Evolutionary conservation across 2,329 filamentous ascomycete genomes (phyloP), one percentile per base, ranked within the genome.

Genomic region (Pseudocercospora macadamiae): DNA sequence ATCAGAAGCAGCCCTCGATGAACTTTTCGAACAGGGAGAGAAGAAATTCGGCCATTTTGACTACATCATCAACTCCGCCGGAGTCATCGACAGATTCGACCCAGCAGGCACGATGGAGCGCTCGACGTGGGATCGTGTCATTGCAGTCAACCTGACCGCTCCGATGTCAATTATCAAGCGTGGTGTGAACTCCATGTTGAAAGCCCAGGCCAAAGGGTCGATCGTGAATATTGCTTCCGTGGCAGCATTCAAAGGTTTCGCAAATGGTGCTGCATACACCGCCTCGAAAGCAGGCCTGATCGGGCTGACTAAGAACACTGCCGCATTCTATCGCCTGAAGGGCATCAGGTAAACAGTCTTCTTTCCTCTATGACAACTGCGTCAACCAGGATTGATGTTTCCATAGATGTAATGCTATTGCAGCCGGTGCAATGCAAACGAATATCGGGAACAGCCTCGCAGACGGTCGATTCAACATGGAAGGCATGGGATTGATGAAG

Each of bases 281-380:
- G 76, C 77, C 0, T 78, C 75, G 70, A 84, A 85, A 71, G 82
- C 84, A 64, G 83, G 79, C 8, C 67, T 85, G 12, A 66, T 83
- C 2, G 83, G 80, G 1, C 70, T 86, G 57, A 83, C 82, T 12
- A 82, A 81, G 70, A 86, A 82, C 71, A 86, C 82, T 12, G 83
- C 83, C 2, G 76, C 79, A 0, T 82, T 77, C 66, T 87, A 87
- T 65, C 79, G 78, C 1, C 72, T 74, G 26, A 80, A 81, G 70
- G 82, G 82, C 21, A 82, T 87, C 59, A 77, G 63, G 47, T 49
- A 12, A 7, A 26, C 8, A n/a, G 16, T 23, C 12, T 30, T 30
- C 14, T 6, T 9, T n/a, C 45, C 4, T 19, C 12, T 37, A n/a
- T 32, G 28, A 32, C 28, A 12, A 12, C 12, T 6, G 49, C 14